Percentiles rank a stretch among this genome's conserved stretches.
Conservation (phyloP, 139 green algal genomes). For the Volvox reticuliferus region DNA sequence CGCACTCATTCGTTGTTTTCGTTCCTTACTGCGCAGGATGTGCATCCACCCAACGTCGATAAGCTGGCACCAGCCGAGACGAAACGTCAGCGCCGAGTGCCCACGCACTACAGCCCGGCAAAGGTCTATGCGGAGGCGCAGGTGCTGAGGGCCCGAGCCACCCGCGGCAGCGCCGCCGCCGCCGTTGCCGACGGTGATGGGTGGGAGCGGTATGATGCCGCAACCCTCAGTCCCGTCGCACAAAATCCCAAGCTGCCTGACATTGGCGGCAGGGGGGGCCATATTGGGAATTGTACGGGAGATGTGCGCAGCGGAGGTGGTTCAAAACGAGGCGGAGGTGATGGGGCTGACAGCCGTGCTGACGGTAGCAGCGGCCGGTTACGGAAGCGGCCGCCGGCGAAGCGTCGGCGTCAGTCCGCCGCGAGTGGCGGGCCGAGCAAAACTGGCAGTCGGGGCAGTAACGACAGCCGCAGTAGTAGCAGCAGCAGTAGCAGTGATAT, state of each 20-base stretch:
- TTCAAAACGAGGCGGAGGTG: neutral
- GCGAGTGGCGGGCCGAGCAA: neutral
- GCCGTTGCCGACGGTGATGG: neutral
- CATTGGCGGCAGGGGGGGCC: no score
- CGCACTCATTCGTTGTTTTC: no score
- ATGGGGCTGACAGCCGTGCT: neutral
- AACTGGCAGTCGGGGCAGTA: neutral
- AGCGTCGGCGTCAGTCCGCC: neutral
- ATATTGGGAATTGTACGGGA: no score
- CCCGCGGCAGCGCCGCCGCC: neutral
- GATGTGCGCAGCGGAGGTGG: neutral
- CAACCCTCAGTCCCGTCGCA: conserved; percentile 6
- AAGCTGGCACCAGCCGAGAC: conserved; percentile 27
- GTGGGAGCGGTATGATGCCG: conserved; percentile 20
- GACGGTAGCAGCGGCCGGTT: neutral
- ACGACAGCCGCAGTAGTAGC: neutral
- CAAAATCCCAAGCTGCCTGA: neutral
- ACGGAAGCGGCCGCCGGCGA: neutral
- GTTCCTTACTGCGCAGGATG: neutral
- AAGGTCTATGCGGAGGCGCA: neutral
- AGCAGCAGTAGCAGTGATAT: neutral
- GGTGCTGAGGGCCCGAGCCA: neutral
- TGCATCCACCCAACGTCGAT: conserved; percentile 16
- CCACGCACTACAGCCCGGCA: conserved; percentile 19
- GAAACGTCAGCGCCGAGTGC: conserved; percentile 16